Base-by-base conservation (phyloP, 441 rosid genomes). In the Gossypium trilobum region DNA sequence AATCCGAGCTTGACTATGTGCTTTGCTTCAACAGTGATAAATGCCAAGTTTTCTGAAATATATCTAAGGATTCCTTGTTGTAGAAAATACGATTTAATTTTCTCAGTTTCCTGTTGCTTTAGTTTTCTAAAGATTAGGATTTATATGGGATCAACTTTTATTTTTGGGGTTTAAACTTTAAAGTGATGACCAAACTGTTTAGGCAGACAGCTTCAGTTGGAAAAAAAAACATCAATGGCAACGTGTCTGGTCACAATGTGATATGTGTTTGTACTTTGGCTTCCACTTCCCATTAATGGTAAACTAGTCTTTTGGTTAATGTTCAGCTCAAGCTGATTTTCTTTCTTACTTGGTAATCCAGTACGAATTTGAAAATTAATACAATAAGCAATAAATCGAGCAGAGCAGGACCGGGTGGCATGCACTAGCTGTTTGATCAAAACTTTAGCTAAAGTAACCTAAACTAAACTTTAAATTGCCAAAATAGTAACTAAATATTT, bases 41-140 rank as follows among this genome's bases (percentile, higher is more conserved):
- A 56, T 42, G 65, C 61, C 74, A 55, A 63, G 70, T 61, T 72
- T 73, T 75, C 67, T 36, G 46, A 17, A 55, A 55, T 63, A 17
- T 70, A 50, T 29, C 33, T 54, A 27, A 52, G 54, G 71, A 66
- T 67, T 74, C 23, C 31, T 20, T 7, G 63, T 62, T 31, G 23
- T 13, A 67, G 52, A 68, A 59, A 54, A 27, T 39, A 58, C 23
- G 2, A 59, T 65, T 70, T 66, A 54, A 33, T 55, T 61, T 72
- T 72, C 33, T 68, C 23, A 11, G 71, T 65, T 48, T 48, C 13
- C 13, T 8, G 72, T 14, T 22, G 56, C 44, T 50, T 51, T 25
- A 68, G 59, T 9, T 50, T 16, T 27, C 46, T 4, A 14, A n/a
- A 48, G 42, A 64, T 64, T 5, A 65, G 55, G 27, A 20, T 63